phyloP scores from a whole-genome alignment of 2,329 filamentous ascomycete species.

The Trichoderma gracile region DNA sequence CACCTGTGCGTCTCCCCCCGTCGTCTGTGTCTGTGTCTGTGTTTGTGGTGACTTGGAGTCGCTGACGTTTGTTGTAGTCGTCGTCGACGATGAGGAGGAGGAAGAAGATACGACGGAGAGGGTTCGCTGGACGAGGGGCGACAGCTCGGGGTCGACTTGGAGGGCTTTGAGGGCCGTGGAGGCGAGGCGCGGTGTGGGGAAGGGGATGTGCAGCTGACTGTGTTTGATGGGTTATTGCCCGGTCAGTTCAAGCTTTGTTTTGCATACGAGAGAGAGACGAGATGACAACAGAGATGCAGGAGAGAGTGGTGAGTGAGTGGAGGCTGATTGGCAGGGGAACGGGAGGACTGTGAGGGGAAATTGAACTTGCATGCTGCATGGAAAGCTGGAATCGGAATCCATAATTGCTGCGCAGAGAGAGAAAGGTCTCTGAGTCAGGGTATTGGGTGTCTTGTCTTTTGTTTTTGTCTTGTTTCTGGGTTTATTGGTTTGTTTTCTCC shows the following conservation, averaged over 20 bases:
- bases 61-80: conserved; percentile 19
- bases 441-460: not conserved
- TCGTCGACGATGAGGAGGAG: not conserved
- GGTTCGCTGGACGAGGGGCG: conserved; percentile 72
- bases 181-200: conserved; percentile 78
- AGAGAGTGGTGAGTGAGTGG: not conserved
- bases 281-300: not conserved
- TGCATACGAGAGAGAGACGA: too few species aligned
- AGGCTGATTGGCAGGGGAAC: conserved; percentile 14
- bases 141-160: conserved; percentile 85
- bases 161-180: conserved; percentile 72
- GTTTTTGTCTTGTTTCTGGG: not conserved
- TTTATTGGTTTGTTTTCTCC: too few species aligned
- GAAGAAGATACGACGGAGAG: conserved; percentile 55
- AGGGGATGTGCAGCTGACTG: conserved; percentile 75
- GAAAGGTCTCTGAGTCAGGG: not conserved
- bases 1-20: conserved; percentile 41
- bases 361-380: conserved; percentile 60
- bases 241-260: too few species aligned
- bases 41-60: not conserved
- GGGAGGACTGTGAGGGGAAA: conserved; percentile 12
- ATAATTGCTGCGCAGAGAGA: conserved; percentile 23
- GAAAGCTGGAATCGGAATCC: conserved; percentile 53
- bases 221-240: not conserved
- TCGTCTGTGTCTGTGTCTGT: too few species aligned